Conservation (phyloP, 352 stramenopile species). For the Plasmopara muralis region DNA sequence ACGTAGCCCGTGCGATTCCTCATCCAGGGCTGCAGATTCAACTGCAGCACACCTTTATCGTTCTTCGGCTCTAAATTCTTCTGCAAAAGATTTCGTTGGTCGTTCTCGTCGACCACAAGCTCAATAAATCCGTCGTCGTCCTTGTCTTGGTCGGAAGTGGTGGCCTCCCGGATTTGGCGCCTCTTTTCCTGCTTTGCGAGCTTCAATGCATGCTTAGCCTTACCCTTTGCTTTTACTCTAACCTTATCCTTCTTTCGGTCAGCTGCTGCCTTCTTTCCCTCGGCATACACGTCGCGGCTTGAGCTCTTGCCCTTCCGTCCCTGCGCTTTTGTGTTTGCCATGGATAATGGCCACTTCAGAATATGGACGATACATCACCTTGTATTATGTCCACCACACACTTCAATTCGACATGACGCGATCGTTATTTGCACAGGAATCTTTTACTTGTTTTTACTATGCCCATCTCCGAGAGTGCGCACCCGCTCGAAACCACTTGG, state of each 20-base stretch:
- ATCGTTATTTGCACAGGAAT: conserved; percentile 6
- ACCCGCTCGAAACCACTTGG: conserved; percentile 17
- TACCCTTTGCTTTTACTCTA: conserved; percentile 58
- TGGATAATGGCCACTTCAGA: conserved; percentile 16
- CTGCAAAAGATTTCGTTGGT: conserved; percentile 4
- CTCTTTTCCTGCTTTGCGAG: conserved; percentile 48
- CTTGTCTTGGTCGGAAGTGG: conserved; percentile 4
- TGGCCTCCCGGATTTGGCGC: conserved; percentile 12
- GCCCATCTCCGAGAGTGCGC: background rate
- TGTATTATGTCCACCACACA: background rate
- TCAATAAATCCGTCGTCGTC: conserved; percentile 50
- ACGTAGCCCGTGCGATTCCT: conserved; percentile 46
- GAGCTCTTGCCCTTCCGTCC: conserved; percentile 27
- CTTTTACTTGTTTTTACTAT: conserved; percentile 16
- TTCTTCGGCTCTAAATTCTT: conserved; percentile 10
- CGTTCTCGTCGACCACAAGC: conserved; percentile 18
- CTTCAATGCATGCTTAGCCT: conserved; percentile 44
- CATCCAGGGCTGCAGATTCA: conserved; percentile 70
- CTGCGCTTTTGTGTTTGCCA: conserved; percentile 42
- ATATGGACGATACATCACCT: background rate
- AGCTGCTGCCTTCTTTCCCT: conserved; percentile 22
- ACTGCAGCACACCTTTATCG: conserved; percentile 21
- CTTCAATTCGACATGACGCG: conserved; percentile 14
- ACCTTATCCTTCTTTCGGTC: conserved; percentile 45
- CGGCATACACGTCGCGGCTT: conserved; percentile 26